Evolutionary conservation across 306 rosid species (phyloP).

Genomic region (Sechiopsis laciniata): DNA sequence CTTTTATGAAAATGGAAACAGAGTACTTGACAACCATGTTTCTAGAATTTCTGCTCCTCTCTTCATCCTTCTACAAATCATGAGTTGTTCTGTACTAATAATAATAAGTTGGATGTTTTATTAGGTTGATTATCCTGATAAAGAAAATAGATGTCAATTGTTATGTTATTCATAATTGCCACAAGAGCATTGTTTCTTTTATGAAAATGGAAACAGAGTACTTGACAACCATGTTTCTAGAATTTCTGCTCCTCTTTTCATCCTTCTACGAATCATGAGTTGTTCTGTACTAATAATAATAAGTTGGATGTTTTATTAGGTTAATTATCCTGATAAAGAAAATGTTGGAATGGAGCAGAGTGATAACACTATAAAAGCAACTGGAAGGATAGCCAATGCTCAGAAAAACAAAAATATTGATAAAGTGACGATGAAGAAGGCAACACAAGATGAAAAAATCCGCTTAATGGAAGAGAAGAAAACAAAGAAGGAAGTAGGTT

Average conservation of each 20-base stretch:
- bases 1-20: conserved; percentile 2
- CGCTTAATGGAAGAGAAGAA: conserved; percentile 77
- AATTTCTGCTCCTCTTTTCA: background rate
- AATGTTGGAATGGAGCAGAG: conserved; percentile 36
- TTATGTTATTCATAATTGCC: background rate
- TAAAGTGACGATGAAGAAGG: conserved; percentile 44
- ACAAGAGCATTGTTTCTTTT: background rate
- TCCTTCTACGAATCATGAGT: background rate
- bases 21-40: background rate
- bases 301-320: conserved; percentile 28
- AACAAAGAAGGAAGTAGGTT: conserved; percentile 55
- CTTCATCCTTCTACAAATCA: background rate
- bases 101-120: conserved; percentile 9
- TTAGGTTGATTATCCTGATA: conserved; percentile 34
- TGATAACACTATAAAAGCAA: conserved; percentile 28
- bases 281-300: background rate
- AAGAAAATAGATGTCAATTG: conserved; percentile 27
- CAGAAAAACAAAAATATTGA: conserved; percentile 29
- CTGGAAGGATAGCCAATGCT: conserved; percentile 29
- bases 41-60: background rate
- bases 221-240: background rate
- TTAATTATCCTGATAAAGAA: conserved; percentile 31
- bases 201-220: background rate
- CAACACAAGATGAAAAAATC: conserved; percentile 64
- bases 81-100: background rate